A percentile compares a stretch with the other conserved stretches of the same genome.
Conservation (phyloP, 2,329 filamentous ascomycete species). For the Hypomyces rosellus region DNA sequence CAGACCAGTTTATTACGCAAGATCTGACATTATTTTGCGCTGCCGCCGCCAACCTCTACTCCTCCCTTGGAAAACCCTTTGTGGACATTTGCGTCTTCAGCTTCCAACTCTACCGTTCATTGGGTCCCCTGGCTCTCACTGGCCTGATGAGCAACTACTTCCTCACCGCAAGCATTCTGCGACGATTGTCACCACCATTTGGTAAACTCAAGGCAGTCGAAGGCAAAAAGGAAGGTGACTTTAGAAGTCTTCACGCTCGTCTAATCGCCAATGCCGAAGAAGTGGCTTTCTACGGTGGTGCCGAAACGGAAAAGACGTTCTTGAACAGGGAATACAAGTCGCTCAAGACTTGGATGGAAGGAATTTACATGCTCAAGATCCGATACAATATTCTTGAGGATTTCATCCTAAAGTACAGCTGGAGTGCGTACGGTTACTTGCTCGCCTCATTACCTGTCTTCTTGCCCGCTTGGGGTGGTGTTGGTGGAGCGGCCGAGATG, state of each 20-base stretch:
- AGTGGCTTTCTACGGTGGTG: slow-evolving; percentile 93
- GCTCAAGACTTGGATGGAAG: slow-evolving; percentile 94
- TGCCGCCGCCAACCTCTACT: slow-evolving; percentile 86
- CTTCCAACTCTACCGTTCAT: slow-evolving; percentile 87
- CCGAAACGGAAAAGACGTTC: slow-evolving; percentile 90
- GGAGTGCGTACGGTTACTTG: slow-evolving; percentile 96
- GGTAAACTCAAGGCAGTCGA: slow-evolving; percentile 96
- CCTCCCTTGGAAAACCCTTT: slow-evolving; percentile 92
- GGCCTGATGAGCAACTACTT: slow-evolving; percentile 91
- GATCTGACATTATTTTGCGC: slow-evolving; percentile 94
- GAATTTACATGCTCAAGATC: slow-evolving; percentile 95
- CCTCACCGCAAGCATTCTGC: slow-evolving; percentile 81
- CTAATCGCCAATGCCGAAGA: slow-evolving; percentile 96
- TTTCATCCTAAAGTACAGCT: slow-evolving; percentile 96
- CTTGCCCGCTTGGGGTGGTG: slow-evolving; percentile 85
- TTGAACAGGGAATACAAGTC: slow-evolving; percentile 89
- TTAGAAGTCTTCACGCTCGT: slow-evolving; percentile 82
- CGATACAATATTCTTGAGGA: slow-evolving; percentile 98
- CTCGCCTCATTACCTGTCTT: slow-evolving; percentile 91
- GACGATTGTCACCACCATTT: slow-evolving; percentile 86
- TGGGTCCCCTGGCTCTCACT: slow-evolving; percentile 80
- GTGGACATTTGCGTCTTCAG: slow-evolving; percentile 98
- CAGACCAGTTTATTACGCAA: slow-evolving; percentile 96
- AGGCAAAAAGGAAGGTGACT: slow-evolving; percentile 90
- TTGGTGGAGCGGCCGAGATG: slow-evolving; percentile 67